Evolutionary conservation across 805 yeast species (phyloP), one percentile per base, ranked within the genome.

Genomic region (Hanseniaspora lindneri): DNA sequence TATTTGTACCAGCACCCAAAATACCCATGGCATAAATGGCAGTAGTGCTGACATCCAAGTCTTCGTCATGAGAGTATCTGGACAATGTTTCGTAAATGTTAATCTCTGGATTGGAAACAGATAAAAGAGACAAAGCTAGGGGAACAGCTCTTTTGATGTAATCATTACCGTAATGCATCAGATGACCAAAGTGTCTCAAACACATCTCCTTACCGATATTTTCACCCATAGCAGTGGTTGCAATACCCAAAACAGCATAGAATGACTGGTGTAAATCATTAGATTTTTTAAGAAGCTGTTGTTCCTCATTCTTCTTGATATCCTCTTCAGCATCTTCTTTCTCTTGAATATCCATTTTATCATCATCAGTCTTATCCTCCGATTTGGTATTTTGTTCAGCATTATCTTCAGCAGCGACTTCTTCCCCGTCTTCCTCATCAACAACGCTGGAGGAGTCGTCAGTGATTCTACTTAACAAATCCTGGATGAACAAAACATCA

Each of bases 1-100:
- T 92, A 67, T 92, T 89, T 25, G 98, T 92, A 67, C 99, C 99
- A 19, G 97, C 92, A 62, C 98, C 98, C 57, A 89, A 94, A 54
- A 92, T 69, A 49, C 99, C 99, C 97, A 92, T 88, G 39, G 95
- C 80, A 59, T 85, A 89, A 54, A 92, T 87, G 19, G 98, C 87
- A 62, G 88, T 92, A 63, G 81, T 80, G 6, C 97, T 95, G 49
- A 92, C 96, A 60, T 85, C 94, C 56, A 84, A 68, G 64, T 92
- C 96, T 50, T 85, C 80, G 60, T 92, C 99, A 66, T 92, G 99
- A 8, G 97, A 86, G 67, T 85, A 87, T 63, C 98, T 77, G 4
- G 97, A 88, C 55, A 92, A 72, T 0, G 97, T 88, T 64, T 92
- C 99, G 61, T 86, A 92, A 14, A 89, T 95, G 66, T 87, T 88